Conservation (phyloP, 2,329 filamentous ascomycete species). For the Diaporthe destruens region DNA sequence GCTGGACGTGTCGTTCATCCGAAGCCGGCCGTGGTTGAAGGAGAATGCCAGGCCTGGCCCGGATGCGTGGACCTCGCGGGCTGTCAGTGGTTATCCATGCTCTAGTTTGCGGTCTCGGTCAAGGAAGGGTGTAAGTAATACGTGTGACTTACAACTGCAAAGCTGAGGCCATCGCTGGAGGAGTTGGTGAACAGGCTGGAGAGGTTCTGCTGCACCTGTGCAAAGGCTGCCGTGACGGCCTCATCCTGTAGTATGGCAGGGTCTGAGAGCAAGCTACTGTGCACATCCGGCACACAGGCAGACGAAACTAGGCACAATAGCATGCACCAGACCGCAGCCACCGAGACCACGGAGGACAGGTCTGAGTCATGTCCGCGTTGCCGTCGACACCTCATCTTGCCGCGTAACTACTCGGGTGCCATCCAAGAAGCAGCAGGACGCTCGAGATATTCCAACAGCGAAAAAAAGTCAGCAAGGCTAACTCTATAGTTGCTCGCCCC, state of each 20-base stretch:
- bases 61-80: neutral
- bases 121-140: too few species aligned
- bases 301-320: neutral
- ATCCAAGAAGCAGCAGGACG: neutral
- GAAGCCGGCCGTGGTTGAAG: constrained; percentile 8
- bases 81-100: too few species aligned
- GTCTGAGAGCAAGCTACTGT: neutral
- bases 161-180: constrained; percentile 16
- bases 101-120: too few species aligned
- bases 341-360: neutral
- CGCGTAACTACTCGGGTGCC: too few species aligned
- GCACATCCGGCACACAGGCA: constrained; percentile 7
- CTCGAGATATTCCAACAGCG: too few species aligned
- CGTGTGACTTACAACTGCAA: constrained; percentile 11
- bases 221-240: neutral
- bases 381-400: neutral
- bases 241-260: neutral
- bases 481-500: neutral
- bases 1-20: constrained; percentile 1
- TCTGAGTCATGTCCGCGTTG: neutral
- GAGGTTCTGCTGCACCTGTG: constrained; percentile 13
- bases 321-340: neutral
- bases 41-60: neutral
- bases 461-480: neutral
- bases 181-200: constrained; percentile 4